Base-by-base conservation (phyloP, 2,329 filamentous ascomycete species). In the Raffaelea ambrosiae region DNA sequence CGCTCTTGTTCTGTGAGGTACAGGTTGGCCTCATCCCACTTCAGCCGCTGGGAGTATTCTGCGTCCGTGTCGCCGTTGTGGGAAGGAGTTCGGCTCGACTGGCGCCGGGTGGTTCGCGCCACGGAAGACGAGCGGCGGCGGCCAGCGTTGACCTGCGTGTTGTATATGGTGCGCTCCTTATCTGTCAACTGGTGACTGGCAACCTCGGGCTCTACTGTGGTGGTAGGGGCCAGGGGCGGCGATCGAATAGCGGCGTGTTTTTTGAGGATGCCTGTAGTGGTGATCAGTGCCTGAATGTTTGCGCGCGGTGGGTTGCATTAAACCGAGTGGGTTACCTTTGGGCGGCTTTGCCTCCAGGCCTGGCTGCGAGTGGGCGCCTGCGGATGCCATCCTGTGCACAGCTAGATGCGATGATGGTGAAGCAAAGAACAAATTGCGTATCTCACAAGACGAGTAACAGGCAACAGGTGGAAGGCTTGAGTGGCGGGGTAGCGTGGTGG, bases 11-110 rank as follows among this genome's bases (percentile, higher is more conserved):
- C 93, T 8, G 93, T 93, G 46, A 98, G 77, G 68, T 96, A 98
- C 29, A 98, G 77, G 63, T 98, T 98, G 41, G 88, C 93, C 71
- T 98, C 93, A 66, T 98, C 93, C 93, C 93, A 98, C 70, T 96
- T 95, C 57, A 98, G 75, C 53, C 89, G 83, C 53, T 86, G 84
- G 50, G 78, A 83, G 49, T 73, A 74, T 43, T 81, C 76, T 7
- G 80, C 76, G 18, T 72, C 64, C 51, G 69, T 63, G 46, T 61
- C 65, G 50, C 59, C 63, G 45, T 70, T 66, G 52, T 72, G 66
- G 48, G 71, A 70, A 43, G 68, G 64, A 51, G 70, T 66, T 52
- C 67, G 67, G 51, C 66, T 66, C 1, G 86, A 90, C 55, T 83
- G 84, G 44, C 88, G 83, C 48, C 88, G 84, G n/a, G 83, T 76